Evolutionary conservation across 116 monocot species (phyloP).

Genomic region (Iris pallida): DNA sequence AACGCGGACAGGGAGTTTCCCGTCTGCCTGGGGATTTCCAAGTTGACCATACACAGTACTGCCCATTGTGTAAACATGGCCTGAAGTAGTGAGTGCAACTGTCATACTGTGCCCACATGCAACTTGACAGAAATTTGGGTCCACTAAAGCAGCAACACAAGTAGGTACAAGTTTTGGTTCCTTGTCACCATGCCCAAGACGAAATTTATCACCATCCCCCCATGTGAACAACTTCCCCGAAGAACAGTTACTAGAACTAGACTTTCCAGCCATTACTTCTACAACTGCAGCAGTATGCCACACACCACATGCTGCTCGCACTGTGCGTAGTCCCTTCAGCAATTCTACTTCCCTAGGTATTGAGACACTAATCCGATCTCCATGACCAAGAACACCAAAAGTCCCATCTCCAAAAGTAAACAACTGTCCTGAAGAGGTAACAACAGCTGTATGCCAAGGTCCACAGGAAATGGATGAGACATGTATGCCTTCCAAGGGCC

Average conservation of each 20-base stretch:
- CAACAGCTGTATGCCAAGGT: constrained; percentile 92
- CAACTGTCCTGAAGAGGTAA: constrained; percentile 81
- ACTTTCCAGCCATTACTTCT: constrained; percentile 79
- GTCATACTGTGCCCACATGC: constrained; percentile 94
- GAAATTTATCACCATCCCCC: constrained; percentile 95
- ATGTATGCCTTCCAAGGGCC: constrained; percentile 83
- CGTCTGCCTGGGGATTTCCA: constrained; percentile 81
- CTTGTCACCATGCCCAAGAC: constrained; percentile 90
- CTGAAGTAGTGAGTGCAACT: constrained; percentile 82
- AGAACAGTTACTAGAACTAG: constrained; percentile 74
- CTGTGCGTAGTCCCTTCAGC: constrained; percentile 79
- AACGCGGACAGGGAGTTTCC: constrained; percentile 71
- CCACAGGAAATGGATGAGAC: constrained; percentile 94
- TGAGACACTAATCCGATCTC: constrained; percentile 57
- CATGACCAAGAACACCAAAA: constrained; percentile 96
- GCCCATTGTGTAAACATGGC: constrained; percentile 93
- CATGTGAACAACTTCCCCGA: constrained; percentile 93
- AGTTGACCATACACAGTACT: constrained; percentile 94
- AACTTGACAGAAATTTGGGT: constrained; percentile 88
- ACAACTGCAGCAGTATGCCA: constrained; percentile 99
- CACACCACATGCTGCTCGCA: constrained; percentile 87
- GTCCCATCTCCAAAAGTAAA: constrained; percentile 98
- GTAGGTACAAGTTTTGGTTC: constrained; percentile 82
- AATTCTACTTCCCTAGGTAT: constrained; percentile 85
- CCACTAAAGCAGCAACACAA: constrained; percentile 84